Percentiles rank a stretch among this genome's conserved stretches.
These are phyloP conservation scores for Epichloe gansuensis DNA, from an alignment of 2,329 filamentous ascomycete genomes.

Conservation along the genomic window DNA sequence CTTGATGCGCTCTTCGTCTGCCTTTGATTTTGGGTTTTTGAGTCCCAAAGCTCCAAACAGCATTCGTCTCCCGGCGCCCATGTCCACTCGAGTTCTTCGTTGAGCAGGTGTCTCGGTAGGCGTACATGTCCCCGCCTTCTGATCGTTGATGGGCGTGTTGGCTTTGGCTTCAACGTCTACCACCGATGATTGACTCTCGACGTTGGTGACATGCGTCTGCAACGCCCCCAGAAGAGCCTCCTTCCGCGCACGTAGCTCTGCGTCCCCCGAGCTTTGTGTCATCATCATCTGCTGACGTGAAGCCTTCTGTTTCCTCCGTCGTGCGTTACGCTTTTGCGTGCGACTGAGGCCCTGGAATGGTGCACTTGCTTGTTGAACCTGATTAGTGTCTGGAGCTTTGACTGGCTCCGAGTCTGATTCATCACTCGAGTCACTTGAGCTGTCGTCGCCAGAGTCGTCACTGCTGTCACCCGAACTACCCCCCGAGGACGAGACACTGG, in stretches of 20 bases:
- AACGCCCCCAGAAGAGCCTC: constrained; percentile 21
- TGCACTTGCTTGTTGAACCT: neutral
- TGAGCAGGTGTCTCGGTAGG: neutral
- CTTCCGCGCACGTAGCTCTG: constrained; percentile 26
- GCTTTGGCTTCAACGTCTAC: neutral
- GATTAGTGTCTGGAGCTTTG: neutral
- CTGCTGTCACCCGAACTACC: neutral
- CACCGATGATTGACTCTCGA: neutral
- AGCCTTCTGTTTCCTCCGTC: constrained; percentile 28
- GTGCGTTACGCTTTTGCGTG: constrained; percentile 40
- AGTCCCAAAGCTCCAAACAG: constrained; percentile 62
- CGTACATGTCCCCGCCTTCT: neutral
- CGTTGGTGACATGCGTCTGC: neutral
- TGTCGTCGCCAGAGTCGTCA: constrained; percentile 11
- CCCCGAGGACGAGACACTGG: neutral
- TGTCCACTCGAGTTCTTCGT: constrained; percentile 18
- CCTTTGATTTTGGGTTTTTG: constrained; percentile 52
- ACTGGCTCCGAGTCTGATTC: constrained; percentile 10
- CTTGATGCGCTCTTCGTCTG: constrained; percentile 52
- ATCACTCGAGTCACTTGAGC: constrained; percentile 11
- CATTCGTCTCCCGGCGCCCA: constrained; percentile 53
- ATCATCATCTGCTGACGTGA: constrained; percentile 1
- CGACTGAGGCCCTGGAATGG: constrained; percentile 24
- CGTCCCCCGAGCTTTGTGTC: constrained; percentile 5
- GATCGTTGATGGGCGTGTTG: neutral